Base-by-base conservation (phyloP, 371 early-diverging fungal species). In the Mucor irregularis region DNA sequence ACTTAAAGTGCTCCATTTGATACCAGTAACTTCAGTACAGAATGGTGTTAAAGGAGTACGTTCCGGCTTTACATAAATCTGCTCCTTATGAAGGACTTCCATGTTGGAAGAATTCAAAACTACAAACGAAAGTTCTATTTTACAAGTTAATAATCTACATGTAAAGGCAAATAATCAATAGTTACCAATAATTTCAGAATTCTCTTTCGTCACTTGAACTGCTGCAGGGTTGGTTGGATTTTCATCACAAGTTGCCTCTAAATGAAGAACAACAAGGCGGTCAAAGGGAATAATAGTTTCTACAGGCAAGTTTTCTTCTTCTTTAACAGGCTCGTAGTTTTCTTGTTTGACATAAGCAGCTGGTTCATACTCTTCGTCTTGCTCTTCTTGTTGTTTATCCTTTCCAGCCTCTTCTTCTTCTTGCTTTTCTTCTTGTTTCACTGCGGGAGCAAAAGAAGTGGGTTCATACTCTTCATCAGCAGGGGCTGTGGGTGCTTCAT, bases 171-270 rank as follows among this genome's bases (percentile, higher is more conserved):
- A 2, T 3, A 40, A 40, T 42, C 14, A 3, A 13, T 28, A n/a
- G 1, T 61, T 74, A 73, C 78, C 72, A 53, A 77, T 77, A 5
- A 74, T 66, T 53, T 77, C 78, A 9, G 78, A 64, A 51, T 74
- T 77, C 53, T 77, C 78, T 61, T 78, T 78, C 17, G 87, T 81
- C 4, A 89, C 87, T 56, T 84, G 82, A 17, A 84, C 65, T 9
- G 82, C 78, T 19, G 76, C 71, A 8, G 85, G 83, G 53, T 71
- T 79, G 30, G 84, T 82, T 24, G 81, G 72, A 58, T 83, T 86
- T 51, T 89, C 89, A 64, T 89, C 89, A 61, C 88, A 85, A 13
- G 89, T 90, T 4, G 87, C 83, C 64, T 87, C 87, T 34, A 87
- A 69, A 58, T 87, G 82, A n/a, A 89, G 69, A 24, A 87, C 74